Evolutionary conservation across 495 filamentous ascomycete genomes (phyloP).

Genomic region (Parachaetomium inaequale): DNA sequence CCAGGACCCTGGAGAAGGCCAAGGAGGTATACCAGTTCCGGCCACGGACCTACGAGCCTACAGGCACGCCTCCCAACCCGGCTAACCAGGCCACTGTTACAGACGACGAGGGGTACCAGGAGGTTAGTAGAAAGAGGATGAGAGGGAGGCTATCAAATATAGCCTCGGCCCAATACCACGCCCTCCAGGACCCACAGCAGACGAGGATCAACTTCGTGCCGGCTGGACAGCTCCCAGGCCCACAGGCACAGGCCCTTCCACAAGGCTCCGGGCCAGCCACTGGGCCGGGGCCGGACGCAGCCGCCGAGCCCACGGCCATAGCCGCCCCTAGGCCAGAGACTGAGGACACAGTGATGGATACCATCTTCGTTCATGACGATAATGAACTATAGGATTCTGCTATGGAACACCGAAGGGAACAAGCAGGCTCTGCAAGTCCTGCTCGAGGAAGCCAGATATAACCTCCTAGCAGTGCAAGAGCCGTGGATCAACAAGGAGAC

Average conservation of each 20-base stretch:
- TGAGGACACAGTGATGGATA: neutral
- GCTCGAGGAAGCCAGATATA: slow-evolving; percentile 4
- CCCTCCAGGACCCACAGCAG: neutral
- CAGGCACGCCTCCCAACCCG: too few species aligned
- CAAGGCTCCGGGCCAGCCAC: too few species aligned
- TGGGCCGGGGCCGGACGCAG: too few species aligned
- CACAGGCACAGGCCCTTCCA: neutral
- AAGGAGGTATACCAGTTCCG: too few species aligned
- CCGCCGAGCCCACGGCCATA: too few species aligned
- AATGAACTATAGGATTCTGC: slow-evolving; percentile 7
- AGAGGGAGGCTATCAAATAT: neutral
- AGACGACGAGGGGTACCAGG: neutral
- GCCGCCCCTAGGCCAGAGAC: too few species aligned
- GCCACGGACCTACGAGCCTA: too few species aligned
- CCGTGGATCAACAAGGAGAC: slow-evolving; percentile 10
- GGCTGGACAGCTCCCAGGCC: neutral
- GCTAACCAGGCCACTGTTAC: too few species aligned
- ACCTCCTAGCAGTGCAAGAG: slow-evolving; percentile 7
- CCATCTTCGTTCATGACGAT: neutral
- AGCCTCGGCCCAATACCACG: neutral
- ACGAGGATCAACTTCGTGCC: neutral
- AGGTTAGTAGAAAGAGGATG: neutral
- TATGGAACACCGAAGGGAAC: slow-evolving; percentile 12
- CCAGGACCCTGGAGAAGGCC: too few species aligned
- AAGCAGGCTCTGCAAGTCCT: slow-evolving; percentile 8